phyloP scores from a whole-genome alignment of 2,329 filamentous ascomycete species.

The Alternaria conjuncta region DNA sequence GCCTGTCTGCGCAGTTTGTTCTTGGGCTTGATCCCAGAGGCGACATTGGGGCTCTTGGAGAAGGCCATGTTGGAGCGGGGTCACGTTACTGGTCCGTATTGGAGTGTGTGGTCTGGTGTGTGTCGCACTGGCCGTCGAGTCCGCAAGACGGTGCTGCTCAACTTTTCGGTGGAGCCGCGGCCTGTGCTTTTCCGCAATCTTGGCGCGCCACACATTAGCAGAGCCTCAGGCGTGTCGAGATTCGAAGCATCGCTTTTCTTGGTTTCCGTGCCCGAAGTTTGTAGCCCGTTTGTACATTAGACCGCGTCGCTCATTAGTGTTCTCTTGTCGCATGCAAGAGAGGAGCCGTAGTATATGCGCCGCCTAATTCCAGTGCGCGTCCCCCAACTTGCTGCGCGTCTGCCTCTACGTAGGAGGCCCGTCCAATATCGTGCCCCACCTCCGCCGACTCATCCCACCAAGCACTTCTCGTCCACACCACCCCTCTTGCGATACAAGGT shows the following conservation, averaged over 20 bases:
- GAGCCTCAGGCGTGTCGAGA: neutral
- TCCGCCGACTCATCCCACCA: conserved; percentile 37
- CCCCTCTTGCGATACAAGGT: conserved; percentile 35
- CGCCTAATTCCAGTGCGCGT: conserved; percentile 48
- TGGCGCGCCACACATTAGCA: conserved; percentile 9
- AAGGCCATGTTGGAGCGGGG: conserved; percentile 53
- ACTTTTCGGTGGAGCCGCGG: conserved; percentile 24
- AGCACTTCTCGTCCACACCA: conserved; percentile 45
- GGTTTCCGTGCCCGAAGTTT: neutral
- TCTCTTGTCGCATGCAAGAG: conserved; percentile 33
- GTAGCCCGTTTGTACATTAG: conserved; percentile 27
- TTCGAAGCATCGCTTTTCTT: conserved; percentile 12
- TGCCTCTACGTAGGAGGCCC: conserved; percentile 30
- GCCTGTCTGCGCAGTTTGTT: conserved; percentile 84
- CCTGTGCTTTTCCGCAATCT: conserved; percentile 12
- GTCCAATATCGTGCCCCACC: conserved; percentile 42
- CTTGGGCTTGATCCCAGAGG: conserved; percentile 62
- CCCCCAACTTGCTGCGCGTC: conserved; percentile 36
- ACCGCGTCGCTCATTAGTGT: conserved; percentile 18
- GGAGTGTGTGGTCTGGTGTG: neutral
- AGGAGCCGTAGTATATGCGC: conserved; percentile 41
- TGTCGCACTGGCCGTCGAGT: neutral
- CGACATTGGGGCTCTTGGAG: conserved; percentile 54
- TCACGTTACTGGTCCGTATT: neutral
- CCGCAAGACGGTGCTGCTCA: neutral